These are phyloP conservation scores for Exidia glandulosa DNA, from an alignment of 768 basidiomycete species.

Conservation along the genomic window DNA sequence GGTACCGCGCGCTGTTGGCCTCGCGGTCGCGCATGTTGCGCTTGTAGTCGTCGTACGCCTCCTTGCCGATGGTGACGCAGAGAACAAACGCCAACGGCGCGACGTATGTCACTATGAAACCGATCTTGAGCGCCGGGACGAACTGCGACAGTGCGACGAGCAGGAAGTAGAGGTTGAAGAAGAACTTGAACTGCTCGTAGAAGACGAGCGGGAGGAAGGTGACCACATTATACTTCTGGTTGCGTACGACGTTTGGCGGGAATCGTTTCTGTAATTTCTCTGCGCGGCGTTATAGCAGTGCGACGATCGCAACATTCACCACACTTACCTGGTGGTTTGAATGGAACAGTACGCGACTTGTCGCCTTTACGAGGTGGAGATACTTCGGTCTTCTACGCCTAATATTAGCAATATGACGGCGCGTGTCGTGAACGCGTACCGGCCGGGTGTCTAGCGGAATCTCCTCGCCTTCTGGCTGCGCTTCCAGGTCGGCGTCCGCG, in stretches of 20 bases:
- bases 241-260: conserved; percentile 86
- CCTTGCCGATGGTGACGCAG: conserved; percentile 93
- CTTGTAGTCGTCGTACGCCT: conserved; percentile 97
- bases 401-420: conserved; percentile 6
- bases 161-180: conserved; percentile 98
- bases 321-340: conserved; percentile 53
- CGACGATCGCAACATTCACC: conserved; percentile 3
- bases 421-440: conserved; percentile 17
- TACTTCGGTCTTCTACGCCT: conserved; percentile 18
- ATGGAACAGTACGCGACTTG: conserved; percentile 67
- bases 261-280: conserved; percentile 63
- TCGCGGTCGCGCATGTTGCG: conserved; percentile 85
- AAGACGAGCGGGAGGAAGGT: conserved; percentile 97
- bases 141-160: conserved; percentile 95
- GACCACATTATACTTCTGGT: conserved; percentile 95
- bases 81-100: conserved; percentile 95
- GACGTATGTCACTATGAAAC: conserved; percentile 94
- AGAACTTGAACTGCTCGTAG: conserved; percentile 99
- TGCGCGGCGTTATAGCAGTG: conserved; percentile 15
- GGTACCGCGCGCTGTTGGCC: conserved; percentile 89
- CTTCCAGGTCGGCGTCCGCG: conserved; percentile 21
- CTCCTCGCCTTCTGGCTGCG: conserved; percentile 21
- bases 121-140: conserved; percentile 90
- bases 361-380: conserved; percentile 33
- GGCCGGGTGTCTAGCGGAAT: conserved; percentile 13